Percentiles rank a stretch among this genome's conserved stretches.
Evolutionary conservation across 169 alveolate species (phyloP).

Genomic region (Fabrea salina): DNA sequence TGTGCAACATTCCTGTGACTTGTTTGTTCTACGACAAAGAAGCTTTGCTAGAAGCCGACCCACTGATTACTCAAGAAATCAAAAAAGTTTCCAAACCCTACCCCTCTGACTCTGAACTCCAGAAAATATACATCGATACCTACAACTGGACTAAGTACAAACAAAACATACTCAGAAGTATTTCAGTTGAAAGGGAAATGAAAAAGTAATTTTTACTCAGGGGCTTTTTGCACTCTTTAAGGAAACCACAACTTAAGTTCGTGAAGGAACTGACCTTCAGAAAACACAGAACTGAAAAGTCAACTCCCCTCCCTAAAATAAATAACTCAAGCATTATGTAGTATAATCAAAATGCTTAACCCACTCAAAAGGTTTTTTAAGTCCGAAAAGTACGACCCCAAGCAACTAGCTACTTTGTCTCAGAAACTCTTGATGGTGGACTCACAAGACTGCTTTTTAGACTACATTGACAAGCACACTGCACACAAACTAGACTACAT

Average conservation of each 20-base stretch:
- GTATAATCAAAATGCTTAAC: background rate
- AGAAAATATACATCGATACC: background rate
- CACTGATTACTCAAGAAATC: background rate
- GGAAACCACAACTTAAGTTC: background rate
- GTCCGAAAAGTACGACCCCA: background rate
- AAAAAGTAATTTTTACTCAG: background rate
- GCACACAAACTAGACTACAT: conserved; percentile 57
- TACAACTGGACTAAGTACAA: background rate
- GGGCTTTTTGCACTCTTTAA: background rate
- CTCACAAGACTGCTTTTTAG: conserved; percentile 61
- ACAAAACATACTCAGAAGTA: background rate
- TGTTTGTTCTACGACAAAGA: background rate
- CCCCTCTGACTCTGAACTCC: background rate
- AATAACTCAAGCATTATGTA: background rate
- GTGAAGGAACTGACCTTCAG: background rate
- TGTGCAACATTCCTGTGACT: background rate
- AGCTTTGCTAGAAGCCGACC: background rate
- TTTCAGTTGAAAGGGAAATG: background rate
- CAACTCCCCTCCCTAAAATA: background rate
- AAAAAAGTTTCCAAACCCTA: conserved; percentile 16
- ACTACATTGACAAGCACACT: conserved; percentile 57
- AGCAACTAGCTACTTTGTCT: conserved; percentile 27
- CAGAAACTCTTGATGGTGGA: conserved; percentile 59
- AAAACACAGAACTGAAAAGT: background rate
- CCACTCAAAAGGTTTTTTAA: background rate